These are phyloP conservation scores for Pseudogymnoascus sp. DNA, from an alignment of 2,329 filamentous ascomycete species.

Conservation along the genomic window DNA sequence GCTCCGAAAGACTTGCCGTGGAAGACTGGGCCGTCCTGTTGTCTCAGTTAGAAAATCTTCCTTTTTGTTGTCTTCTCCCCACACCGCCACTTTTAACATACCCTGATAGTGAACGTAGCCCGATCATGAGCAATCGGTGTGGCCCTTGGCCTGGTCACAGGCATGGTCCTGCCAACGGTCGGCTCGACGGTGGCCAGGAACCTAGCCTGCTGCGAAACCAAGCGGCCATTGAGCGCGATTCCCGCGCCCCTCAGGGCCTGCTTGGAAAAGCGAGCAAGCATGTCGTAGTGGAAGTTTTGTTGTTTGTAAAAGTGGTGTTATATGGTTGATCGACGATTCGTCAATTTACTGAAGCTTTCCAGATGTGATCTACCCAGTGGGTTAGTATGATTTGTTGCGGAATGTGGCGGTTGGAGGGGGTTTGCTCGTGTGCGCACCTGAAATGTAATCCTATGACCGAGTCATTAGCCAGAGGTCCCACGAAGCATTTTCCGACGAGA, in stretches of 20 bases:
- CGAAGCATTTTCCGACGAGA: slow-evolving; percentile 3
- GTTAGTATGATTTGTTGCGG: slow-evolving; percentile 20
- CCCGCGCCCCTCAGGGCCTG: slow-evolving; percentile 34
- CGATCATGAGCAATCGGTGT: slow-evolving; percentile 65
- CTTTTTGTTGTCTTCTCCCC: slow-evolving; percentile 14
- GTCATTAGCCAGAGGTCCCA: slow-evolving; percentile 1
- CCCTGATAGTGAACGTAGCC: slow-evolving; percentile 91
- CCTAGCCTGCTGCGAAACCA: slow-evolving; percentile 34
- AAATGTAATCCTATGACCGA: slow-evolving; percentile 59
- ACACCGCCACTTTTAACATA: slow-evolving; percentile 34
- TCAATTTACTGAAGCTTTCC: slow-evolving; percentile 36
- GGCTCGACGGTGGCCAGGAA: slow-evolving; percentile 61
- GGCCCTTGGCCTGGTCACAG: slow-evolving; percentile 47
- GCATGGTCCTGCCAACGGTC: slow-evolving; percentile 57
- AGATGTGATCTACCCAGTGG: slow-evolving; percentile 32
- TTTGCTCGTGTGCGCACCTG: slow-evolving; percentile 45
- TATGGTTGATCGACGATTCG: slow-evolving; percentile 15
- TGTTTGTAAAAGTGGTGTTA: slow-evolving; percentile 12
- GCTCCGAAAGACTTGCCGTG: slow-evolving; percentile 94
- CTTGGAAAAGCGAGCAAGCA: slow-evolving; percentile 55
- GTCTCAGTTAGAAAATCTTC: slow-evolving; percentile 20
- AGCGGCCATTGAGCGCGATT: slow-evolving; percentile 25
- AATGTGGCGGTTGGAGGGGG: slow-evolving; percentile 7
- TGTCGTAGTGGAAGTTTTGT: slow-evolving; percentile 32
- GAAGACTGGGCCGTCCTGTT: slow-evolving; percentile 85